These are phyloP conservation scores for Arthrobotrys musiformis DNA, from an alignment of 2,329 filamentous ascomycete genomes.

Conservation along the genomic window DNA sequence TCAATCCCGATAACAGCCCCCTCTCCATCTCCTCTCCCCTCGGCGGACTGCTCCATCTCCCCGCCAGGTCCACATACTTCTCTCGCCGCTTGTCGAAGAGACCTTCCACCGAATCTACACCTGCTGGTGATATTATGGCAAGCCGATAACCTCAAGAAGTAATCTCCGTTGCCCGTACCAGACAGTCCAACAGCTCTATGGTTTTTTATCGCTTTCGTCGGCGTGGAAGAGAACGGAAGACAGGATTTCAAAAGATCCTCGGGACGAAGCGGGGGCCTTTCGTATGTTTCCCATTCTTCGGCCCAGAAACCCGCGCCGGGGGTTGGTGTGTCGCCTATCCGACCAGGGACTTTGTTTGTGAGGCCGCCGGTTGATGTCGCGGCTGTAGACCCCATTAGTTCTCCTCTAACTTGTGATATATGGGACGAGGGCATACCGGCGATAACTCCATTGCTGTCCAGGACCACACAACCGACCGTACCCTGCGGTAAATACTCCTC, in stretches of 20 bases:
- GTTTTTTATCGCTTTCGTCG: constrained; percentile 1
- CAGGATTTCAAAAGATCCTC: not conserved
- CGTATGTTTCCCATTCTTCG: constrained; percentile 77
- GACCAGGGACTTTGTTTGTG: constrained; percentile 87
- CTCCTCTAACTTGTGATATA: not conserved
- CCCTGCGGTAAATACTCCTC: constrained; percentile 80
- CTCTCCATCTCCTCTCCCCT: constrained; percentile 73
- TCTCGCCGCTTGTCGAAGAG: constrained; percentile 71
- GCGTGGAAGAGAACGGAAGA: constrained; percentile 57
- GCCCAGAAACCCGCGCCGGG: constrained; percentile 90
- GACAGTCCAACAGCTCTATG: constrained; percentile 71
- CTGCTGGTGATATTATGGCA: constrained; percentile 78
- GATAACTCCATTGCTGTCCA: constrained; percentile 79
- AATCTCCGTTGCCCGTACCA: constrained; percentile 88
- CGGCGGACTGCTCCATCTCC: constrained; percentile 77
- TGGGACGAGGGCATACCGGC: constrained; percentile 63
- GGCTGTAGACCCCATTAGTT: constrained; percentile 58
- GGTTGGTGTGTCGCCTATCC: constrained; percentile 86
- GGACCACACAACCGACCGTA: constrained; percentile 82
- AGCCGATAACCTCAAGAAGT: constrained; percentile 79
- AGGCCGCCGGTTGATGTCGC: constrained; percentile 78
- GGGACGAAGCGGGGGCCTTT: not conserved
- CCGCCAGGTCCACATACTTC: constrained; percentile 77
- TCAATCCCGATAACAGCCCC: constrained; percentile 89
- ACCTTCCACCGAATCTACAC: constrained; percentile 70